Evolutionary conservation across 2,329 filamentous ascomycete species (phyloP).

Genomic region (Tolypocladium ophioglossoides): DNA sequence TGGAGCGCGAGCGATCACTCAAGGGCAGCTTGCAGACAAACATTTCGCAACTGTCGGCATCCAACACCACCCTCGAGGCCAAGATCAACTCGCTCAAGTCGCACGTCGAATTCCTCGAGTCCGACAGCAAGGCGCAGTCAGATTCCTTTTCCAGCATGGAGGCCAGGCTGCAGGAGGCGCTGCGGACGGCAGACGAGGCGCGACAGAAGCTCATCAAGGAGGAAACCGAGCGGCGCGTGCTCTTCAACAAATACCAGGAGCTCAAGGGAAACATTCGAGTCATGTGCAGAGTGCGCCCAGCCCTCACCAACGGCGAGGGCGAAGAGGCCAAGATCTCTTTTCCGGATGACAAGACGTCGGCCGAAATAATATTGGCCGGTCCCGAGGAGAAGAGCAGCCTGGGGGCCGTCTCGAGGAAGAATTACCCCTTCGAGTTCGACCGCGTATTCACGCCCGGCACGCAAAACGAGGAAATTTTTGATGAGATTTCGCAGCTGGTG

Average conservation of each 20-base stretch:
- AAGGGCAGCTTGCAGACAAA: slow-evolving; percentile 42
- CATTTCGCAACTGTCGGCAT: slow-evolving; percentile 47
- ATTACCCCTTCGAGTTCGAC: slow-evolving; percentile 82
- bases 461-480: slow-evolving; percentile 80
- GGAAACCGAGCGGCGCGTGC: slow-evolving; percentile 77
- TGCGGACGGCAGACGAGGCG: slow-evolving; percentile 56
- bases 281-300: slow-evolving; percentile 88
- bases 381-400: slow-evolving; percentile 77
- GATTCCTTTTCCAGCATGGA: slow-evolving; percentile 77
- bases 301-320: slow-evolving; percentile 47
- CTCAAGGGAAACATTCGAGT: slow-evolving; percentile 97
- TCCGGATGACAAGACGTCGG: slow-evolving; percentile 73
- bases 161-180: slow-evolving; percentile 66
- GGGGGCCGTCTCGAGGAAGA: slow-evolving; percentile 65
- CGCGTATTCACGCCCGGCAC: slow-evolving; percentile 74
- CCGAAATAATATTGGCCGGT: slow-evolving; percentile 75
- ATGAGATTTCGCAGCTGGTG: slow-evolving; percentile 92
- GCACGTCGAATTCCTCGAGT: slow-evolving; percentile 82
- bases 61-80: slow-evolving; percentile 59
- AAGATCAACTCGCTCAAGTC: slow-evolving; percentile 66
- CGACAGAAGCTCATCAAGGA: slow-evolving; percentile 81
- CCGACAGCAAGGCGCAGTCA: slow-evolving; percentile 80
- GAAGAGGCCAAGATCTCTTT: slow-evolving; percentile 66
- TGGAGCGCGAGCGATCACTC: slow-evolving; percentile 53
- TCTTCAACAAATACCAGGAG: slow-evolving; percentile 97